phyloP scores from a whole-genome alignment of 768 basidiomycete species.

The Leccinum boreale region DNA sequence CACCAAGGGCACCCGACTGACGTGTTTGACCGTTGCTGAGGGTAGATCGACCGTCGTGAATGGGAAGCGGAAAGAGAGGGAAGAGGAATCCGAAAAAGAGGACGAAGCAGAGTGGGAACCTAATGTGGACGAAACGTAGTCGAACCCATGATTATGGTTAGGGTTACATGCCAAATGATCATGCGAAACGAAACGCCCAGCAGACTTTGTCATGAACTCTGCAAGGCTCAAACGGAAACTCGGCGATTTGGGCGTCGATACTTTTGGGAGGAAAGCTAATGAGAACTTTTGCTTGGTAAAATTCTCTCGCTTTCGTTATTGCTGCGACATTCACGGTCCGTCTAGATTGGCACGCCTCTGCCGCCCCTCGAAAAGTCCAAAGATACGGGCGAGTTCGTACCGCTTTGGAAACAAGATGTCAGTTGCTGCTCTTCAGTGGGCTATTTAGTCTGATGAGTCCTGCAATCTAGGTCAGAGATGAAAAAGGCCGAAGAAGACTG shows the following conservation, averaged over 20 bases:
- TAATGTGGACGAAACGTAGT: neutral
- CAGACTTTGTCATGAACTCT: conserved; percentile 36
- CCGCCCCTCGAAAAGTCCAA: conserved; percentile 93
- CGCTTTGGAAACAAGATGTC: conserved; percentile 97
- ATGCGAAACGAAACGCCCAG: neutral
- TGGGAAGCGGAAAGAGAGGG: conserved; percentile 38
- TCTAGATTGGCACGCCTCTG: conserved; percentile 88
- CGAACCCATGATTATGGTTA: conserved; percentile 18
- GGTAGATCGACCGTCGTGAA: conserved; percentile 31
- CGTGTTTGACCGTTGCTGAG: conserved; percentile 64
- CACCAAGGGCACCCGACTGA: conserved; percentile 82
- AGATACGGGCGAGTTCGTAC: conserved; percentile 93
- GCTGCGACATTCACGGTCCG: conserved; percentile 1
- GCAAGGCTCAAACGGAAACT: conserved; percentile 79
- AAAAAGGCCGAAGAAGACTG: conserved; percentile 86
- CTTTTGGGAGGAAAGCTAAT: conserved; percentile 64
- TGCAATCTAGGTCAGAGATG: conserved; percentile 72
- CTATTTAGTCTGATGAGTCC: conserved; percentile 18
- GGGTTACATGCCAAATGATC: conserved; percentile 2
- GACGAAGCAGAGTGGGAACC: conserved; percentile 32
- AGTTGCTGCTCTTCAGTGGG: conserved; percentile 23
- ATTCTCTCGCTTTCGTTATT: conserved; percentile 12
- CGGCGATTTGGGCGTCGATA: conserved; percentile 73
- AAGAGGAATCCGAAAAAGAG: conserved; percentile 29
- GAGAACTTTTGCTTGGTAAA: conserved; percentile 82